phyloP scores from a whole-genome alignment of 306 rosid species.

The Trichosanthes cucumerina region DNA sequence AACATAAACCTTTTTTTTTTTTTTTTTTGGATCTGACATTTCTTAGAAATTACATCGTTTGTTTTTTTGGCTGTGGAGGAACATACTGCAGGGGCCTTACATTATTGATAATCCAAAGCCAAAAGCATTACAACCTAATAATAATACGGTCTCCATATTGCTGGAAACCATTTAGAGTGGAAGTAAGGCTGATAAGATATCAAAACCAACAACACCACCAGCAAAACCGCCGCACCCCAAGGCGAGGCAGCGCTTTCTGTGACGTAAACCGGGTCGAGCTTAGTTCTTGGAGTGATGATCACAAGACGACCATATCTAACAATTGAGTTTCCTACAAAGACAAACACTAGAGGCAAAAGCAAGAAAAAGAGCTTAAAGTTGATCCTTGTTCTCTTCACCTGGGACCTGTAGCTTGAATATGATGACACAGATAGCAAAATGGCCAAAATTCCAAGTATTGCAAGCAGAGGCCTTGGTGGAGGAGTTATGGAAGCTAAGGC shows the following conservation, averaged over 20 bases:
- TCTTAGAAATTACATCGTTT: not conserved
- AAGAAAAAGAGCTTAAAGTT: constrained; percentile 32
- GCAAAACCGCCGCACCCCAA: constrained; percentile 47
- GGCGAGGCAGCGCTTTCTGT: constrained; percentile 27
- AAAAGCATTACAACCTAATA: constrained; percentile 11
- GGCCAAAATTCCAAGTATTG: constrained; percentile 33
- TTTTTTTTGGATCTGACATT: not conserved
- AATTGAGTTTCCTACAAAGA: constrained; percentile 30
- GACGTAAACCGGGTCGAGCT: constrained; percentile 1
- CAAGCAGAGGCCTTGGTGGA: constrained; percentile 46
- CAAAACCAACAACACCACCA: constrained; percentile 43
- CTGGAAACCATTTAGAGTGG: constrained; percentile 57
- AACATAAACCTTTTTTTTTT: not conserved
- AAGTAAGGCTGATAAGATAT: constrained; percentile 39
- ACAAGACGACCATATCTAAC: constrained; percentile 27
- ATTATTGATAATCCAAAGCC: not conserved
- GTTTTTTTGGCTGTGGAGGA: not conserved
- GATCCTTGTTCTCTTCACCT: constrained; percentile 26
- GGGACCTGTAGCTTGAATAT: constrained; percentile 34
- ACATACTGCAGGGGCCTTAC: not conserved
- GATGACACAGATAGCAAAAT: constrained; percentile 42
- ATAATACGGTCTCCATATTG: constrained; percentile 31
- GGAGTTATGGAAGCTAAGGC: constrained; percentile 30
- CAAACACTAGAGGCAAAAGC: constrained; percentile 36
- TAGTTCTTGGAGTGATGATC: constrained; percentile 15